phyloP scores from a whole-genome alignment of 139 green algal genomes.

The Tetradesmus obliquus region DNA sequence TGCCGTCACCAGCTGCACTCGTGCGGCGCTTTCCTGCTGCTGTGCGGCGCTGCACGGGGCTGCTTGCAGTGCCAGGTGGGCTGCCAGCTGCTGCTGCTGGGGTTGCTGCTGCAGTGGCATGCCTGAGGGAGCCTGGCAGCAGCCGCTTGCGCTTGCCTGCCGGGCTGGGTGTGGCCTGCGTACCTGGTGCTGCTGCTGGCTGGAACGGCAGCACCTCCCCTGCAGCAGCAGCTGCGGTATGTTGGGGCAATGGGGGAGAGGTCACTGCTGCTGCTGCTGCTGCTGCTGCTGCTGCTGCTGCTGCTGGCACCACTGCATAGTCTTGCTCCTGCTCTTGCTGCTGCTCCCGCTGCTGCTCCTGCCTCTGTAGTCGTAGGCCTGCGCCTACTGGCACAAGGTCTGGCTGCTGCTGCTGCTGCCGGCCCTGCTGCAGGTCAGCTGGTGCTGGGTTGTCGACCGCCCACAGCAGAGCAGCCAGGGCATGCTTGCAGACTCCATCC shows the following conservation, averaged over 20 bases:
- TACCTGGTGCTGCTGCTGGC: not conserved
- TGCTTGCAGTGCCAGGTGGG: not conserved
- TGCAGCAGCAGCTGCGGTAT: not conserved
- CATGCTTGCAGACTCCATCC: constrained; percentile 5
- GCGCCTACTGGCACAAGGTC: not conserved
- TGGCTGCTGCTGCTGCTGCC: not conserved
- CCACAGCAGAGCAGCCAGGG: not conserved
- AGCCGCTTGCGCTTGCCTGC: constrained; percentile 12
- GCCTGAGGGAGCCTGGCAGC: constrained; percentile 2
- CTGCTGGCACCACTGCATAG: not conserved
- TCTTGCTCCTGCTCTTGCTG: not conserved
- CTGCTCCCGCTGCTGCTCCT: not conserved
- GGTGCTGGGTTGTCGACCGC: not conserved
- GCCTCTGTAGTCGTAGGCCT: not conserved
- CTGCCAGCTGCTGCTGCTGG: not conserved
- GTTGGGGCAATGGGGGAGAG: not conserved
- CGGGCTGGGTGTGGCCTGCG: constrained; percentile 3
- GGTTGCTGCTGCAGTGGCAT: not conserved
- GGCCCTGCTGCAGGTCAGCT: not conserved
- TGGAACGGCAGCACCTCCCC: not conserved
- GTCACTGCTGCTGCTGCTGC: not conserved
- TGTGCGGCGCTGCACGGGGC: not conserved
- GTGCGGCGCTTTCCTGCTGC: too few relatives aligned
- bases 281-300: not conserved
- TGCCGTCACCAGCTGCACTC: not conserved